Evolutionary conservation across 306 rosid species (phyloP).

Genomic region (Castanea crenata): DNA sequence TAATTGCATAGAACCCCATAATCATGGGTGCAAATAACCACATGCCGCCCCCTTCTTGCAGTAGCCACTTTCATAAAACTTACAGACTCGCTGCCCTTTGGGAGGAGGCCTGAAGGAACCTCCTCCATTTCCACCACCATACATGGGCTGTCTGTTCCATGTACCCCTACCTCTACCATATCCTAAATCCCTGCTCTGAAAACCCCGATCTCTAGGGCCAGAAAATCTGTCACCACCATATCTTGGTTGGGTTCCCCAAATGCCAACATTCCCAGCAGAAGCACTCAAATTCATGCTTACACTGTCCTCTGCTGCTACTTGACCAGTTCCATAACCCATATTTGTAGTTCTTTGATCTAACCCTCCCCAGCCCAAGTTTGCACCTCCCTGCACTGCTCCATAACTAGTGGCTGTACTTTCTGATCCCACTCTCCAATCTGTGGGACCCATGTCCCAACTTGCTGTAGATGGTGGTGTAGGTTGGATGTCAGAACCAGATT

Average conservation of each 20-base stretch:
- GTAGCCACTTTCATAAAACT: constrained; percentile 70
- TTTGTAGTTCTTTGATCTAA: constrained; percentile 38
- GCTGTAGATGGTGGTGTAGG: constrained; percentile 34
- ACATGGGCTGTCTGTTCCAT: constrained; percentile 54
- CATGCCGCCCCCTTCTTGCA: constrained; percentile 83
- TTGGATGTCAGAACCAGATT: constrained; percentile 47
- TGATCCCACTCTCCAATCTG: constrained; percentile 62
- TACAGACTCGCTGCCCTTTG: constrained; percentile 87
- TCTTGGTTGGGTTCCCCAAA: constrained; percentile 57
- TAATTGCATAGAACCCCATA: constrained; percentile 41
- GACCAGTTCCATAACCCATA: constrained; percentile 48
- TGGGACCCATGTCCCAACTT: constrained; percentile 43
- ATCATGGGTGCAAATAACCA: constrained; percentile 72
- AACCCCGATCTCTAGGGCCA: constrained; percentile 53
- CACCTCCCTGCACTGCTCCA: constrained; percentile 47
- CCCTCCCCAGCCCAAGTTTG: constrained; percentile 37
- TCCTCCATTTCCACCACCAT: constrained; percentile 53
- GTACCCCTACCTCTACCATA: constrained; percentile 48
- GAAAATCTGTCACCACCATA: constrained; percentile 52
- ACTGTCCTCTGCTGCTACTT: constrained; percentile 39
- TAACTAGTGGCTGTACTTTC: constrained; percentile 52
- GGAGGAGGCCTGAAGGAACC: constrained; percentile 50
- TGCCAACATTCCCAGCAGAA: constrained; percentile 31
- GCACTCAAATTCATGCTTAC: constrained; percentile 40
- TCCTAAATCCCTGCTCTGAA: constrained; percentile 52